Evolutionary conservation across 1,139 yeast species (phyloP).

Genomic region (Nakaseomyces kungkrabaensis): DNA sequence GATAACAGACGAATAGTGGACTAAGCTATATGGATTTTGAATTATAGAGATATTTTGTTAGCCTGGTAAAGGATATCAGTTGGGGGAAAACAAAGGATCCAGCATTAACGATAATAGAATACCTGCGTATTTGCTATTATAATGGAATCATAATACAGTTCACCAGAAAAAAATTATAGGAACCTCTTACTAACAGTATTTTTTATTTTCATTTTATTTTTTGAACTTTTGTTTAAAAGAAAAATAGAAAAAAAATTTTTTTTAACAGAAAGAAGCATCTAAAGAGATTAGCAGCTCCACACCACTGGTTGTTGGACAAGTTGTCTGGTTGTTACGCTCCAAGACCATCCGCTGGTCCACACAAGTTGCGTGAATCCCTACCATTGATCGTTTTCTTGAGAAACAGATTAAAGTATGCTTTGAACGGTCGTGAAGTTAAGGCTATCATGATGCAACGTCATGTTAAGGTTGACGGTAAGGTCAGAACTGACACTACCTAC

Average conservation of each 20-base stretch:
- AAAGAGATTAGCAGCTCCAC: conserved; percentile 98
- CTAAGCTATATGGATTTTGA: no score
- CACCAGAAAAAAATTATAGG: neutral
- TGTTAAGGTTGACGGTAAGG: conserved; percentile 98
- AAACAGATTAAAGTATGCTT: conserved; percentile 99
- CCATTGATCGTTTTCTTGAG: conserved; percentile 97
- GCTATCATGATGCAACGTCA: conserved; percentile 99
- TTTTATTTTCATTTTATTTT: neutral
- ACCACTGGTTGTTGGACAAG: conserved; percentile 99
- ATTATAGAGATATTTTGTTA: neutral
- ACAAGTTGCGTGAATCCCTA: conserved; percentile 97
- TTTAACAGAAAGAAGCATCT: conserved; percentile 75
- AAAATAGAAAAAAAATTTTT: neutral
- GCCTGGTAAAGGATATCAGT: neutral
- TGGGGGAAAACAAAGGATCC: no score
- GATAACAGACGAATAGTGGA: neutral
- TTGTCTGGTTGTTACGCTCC: conserved; percentile 99
- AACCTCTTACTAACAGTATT: neutral
- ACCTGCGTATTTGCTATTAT: no score
- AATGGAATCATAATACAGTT: no score
- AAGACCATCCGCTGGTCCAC: conserved; percentile 99
- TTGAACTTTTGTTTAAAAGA: no score
- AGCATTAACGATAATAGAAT: no score
- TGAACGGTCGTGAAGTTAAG: conserved; percentile 99
- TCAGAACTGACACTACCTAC: conserved; percentile 96